Evolutionary conservation across 208 protist species (phyloP).

Genomic region (Leptomonas seymouri): DNA sequence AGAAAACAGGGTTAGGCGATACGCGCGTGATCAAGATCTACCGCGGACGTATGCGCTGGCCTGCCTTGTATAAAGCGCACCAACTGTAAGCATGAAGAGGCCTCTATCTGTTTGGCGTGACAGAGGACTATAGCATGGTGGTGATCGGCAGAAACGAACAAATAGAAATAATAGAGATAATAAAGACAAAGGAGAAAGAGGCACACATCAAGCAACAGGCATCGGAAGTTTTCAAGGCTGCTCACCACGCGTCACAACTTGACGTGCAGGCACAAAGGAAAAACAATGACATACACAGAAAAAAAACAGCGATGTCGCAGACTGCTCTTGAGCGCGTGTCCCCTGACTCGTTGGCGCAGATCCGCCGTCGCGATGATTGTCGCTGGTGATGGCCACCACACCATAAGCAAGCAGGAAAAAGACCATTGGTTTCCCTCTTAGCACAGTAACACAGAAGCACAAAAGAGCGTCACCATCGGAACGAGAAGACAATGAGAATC

Average conservation of each 20-base stretch:
- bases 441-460: too few species aligned
- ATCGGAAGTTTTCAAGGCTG: neutral
- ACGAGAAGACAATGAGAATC: too few species aligned
- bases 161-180: neutral
- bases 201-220: neutral
- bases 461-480: too few species aligned
- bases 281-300: neutral
- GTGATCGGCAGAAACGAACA: neutral
- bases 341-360: too few species aligned
- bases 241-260: neutral
- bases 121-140: neutral
- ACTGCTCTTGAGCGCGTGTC: too few species aligned
- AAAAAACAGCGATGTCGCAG: constrained; percentile 9
- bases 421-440: too few species aligned
- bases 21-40: neutral
- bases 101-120: neutral
- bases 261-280: neutral
- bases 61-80: neutral
- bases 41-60: neutral
- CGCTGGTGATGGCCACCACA: too few species aligned
- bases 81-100: neutral
- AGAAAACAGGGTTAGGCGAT: neutral
- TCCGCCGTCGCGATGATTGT: too few species aligned
- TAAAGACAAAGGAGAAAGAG: neutral
- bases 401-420: too few species aligned